Base-by-base conservation (phyloP, 2,329 filamentous ascomycete genomes). In the Mycogone perniciosa region DNA sequence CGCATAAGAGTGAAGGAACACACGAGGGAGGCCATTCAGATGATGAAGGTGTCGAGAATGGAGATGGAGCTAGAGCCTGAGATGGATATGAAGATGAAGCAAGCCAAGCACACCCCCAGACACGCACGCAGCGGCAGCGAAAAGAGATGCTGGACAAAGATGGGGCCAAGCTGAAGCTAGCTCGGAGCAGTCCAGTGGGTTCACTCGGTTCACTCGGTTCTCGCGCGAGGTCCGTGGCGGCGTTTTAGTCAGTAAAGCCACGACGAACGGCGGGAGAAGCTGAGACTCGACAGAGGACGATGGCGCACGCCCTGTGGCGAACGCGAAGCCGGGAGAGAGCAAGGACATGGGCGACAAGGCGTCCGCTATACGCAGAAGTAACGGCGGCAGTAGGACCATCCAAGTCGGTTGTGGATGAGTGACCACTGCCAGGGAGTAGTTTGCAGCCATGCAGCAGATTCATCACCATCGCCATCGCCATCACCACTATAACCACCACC, bases 221-320 rank as follows among this genome's bases (percentile, higher is more conserved):
- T 53, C 51, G 51, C 51, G 51, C 51, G 51, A 53, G 51, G 51
- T 47, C 51, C 51, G 51, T 49, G 51, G 46, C 20, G 20, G 20
- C 20, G 20, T 20, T 20, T 20, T 20, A 20, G 20, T 20, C 20
- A 20, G 3, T 20, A 20, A 20, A 49, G 51, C 50, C 50, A 49
- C 49, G 46, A 49, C 46, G 37, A 26, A 31, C 48, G 38, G 43
- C 48, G 46, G 43, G 44, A 43, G 11, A 11, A 35, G 33, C 33
- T 35, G 33, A 11, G 33, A 35, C 7, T 35, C 7, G 11, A 11
- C 7, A 35, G 11, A 11, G 20, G 20, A 20, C 20, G 20, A 20
- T 20, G 20, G 20, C 20, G 20, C 20, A 20, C 20, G 20, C 20
- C 20, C 20, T 20, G 20, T 20, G 20, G 20, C 20, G 20, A 20